Evolutionary conservation across 352 stramenopile genomes (phyloP), one percentile per base, ranked within the genome.

Genomic region (Phytophthora hibernalis): DNA sequence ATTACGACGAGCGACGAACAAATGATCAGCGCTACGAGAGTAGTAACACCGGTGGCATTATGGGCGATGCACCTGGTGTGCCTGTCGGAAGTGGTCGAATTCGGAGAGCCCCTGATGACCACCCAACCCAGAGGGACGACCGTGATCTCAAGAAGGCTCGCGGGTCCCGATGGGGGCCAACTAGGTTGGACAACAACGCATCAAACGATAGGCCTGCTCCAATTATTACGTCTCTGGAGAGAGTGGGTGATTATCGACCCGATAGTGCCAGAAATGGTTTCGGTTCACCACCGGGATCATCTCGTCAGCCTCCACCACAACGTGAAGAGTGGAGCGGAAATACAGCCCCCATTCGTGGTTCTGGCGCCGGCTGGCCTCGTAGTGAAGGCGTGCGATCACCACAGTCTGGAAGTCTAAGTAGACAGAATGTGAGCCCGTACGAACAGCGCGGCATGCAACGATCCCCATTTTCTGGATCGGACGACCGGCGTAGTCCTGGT

Each of bases 101-200:
- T 6, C 61, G 70, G 42, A 67, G 69, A 64, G 65, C 70, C 5
- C 48, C 58, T 5, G 78, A 79, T n/a, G 62, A 69, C 4, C 69
- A 54, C 8, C 47, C 21, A 54, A 76, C 35, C 21, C 71, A 77
- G 2, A 64, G 74, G 37, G 52, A 83, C 15, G 79, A 90, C 38
- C 81, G 85, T 15, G 68, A 77, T 31, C 11, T 56, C 18, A 93
- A 93, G 70, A 91, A 89, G 40, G 61, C 70, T n/a, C 81, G 83
- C 31, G 73, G 77, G 11, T 93, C 85, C 45, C 83, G 85, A 18
- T 93, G 85, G 85, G 85, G 83, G 1, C 85, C 85, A 40, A 74
- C 83, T 33, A 87, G 82, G 47, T 55, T 71, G 55, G 55, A 71
- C 31, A 70, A 70, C 24, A 30, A 38, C 24, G 5, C 48, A 2